Evolutionary conservation across 441 rosid genomes (phyloP).

Genomic region (Euphorbia celastroides): DNA sequence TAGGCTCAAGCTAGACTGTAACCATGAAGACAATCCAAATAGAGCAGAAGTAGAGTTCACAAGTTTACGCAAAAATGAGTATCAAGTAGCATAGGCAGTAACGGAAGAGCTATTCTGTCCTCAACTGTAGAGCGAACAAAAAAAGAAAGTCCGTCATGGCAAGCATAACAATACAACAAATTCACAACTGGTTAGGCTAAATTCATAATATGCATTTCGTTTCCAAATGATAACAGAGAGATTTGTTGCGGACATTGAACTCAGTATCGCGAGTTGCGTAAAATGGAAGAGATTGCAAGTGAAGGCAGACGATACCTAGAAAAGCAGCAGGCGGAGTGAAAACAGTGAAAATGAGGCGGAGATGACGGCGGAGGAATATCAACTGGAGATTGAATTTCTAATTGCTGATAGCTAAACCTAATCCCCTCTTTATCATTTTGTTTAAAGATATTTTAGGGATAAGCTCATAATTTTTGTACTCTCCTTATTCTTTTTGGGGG

Average conservation of each 20-base stretch:
- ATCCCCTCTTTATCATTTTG: too few species aligned
- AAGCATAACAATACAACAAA: neutral
- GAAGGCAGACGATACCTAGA: neutral
- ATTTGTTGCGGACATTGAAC: neutral
- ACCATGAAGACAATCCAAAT: too few species aligned
- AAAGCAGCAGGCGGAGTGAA: neutral
- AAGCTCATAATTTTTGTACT: too few species aligned
- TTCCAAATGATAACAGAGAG: neutral
- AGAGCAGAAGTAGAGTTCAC: too few species aligned
- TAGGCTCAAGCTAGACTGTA: too few species aligned
- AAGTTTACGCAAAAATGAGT: too few species aligned
- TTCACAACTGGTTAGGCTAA: neutral
- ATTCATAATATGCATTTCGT: neutral
- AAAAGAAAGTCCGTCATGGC: neutral
- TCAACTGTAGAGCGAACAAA: too few species aligned
- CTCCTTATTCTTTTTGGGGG: too few species aligned
- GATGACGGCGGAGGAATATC: neutral
- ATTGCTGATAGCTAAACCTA: too few species aligned
- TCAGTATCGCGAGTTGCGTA: neutral
- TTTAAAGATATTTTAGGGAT: too few species aligned
- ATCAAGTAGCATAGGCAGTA: too few species aligned
- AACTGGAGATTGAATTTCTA: neutral
- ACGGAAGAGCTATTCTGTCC: too few species aligned
- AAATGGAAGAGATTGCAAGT: neutral
- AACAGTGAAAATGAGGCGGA: neutral